These are phyloP conservation scores for Phlebiopsis gigantea DNA, from an alignment of 768 basidiomycete genomes.

Conservation along the genomic window DNA sequence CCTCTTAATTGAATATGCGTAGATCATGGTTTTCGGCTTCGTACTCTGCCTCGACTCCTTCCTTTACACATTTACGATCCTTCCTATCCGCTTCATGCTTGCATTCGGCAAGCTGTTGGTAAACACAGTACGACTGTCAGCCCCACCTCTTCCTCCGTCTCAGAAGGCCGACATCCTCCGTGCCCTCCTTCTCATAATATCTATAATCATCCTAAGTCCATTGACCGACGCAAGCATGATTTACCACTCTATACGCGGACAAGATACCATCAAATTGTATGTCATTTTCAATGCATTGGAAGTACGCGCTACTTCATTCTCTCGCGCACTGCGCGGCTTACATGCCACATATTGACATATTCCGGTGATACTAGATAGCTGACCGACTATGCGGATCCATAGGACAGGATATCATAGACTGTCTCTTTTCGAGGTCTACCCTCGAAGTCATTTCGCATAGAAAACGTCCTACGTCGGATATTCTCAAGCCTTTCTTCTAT, in stretches of 20 bases:
- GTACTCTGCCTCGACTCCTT: constrained; percentile 95
- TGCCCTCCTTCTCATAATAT: constrained; percentile 65
- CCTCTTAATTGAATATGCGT: background rate
- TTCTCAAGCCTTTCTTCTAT: constrained; percentile 77
- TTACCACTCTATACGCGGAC: constrained; percentile 95
- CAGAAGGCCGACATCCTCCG: constrained; percentile 94
- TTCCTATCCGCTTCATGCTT: constrained; percentile 80
- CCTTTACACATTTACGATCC: constrained; percentile 95
- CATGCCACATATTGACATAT: background rate
- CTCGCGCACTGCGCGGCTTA: background rate
- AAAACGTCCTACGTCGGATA: constrained; percentile 54
- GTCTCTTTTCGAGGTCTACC: constrained; percentile 90
- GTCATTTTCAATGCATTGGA: constrained; percentile 99
- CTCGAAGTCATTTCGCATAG: constrained; percentile 66
- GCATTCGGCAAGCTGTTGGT: constrained; percentile 53
- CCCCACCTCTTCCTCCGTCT: constrained; percentile 66
- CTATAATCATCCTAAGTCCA: constrained; percentile 69
- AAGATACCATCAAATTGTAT: constrained; percentile 98
- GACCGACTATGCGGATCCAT: constrained; percentile 93
- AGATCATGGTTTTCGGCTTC: constrained; percentile 92
- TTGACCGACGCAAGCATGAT: constrained; percentile 96
- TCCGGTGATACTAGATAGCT: constrained; percentile 59
- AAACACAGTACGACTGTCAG: constrained; percentile 41
- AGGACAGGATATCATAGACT: constrained; percentile 96
- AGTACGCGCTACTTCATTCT: constrained; percentile 42